Base-by-base conservation (phyloP, 306 rosid species). In the Arachis stenosperma region DNA sequence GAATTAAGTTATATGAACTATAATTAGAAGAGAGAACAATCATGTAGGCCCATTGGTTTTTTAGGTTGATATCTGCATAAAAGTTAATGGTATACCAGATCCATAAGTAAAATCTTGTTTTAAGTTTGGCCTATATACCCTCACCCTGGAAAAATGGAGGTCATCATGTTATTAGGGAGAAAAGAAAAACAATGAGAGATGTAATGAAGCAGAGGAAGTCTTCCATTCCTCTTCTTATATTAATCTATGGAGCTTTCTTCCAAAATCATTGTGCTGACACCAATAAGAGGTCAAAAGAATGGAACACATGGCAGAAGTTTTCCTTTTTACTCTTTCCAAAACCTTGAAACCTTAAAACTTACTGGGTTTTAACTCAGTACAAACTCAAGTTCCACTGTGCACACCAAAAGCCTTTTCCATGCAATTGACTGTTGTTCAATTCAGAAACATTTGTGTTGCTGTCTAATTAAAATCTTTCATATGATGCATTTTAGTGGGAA, bases 381-480 rank as follows among this genome's bases (percentile, higher is more conserved):
- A 67, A 14, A 36, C 33, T 60, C 52, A 57, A 30, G 47, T 10
- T 54, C 61, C 8, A 29, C 40, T 54, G 29, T 27, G 53, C 54
- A 54, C 7, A 9, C 37, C 9, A 29, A 14, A 57, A 13, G 11
- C 70, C 48, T 69, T 59, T 51, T 48, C 44, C 9, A n/a, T 39
- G 2, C 40, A 44, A 64, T 52, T 9, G 69, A 22, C 68, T 37
- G 75, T 39, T 68, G 37, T 58, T 46, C 47, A 54, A 29, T 8
- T 15, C 33, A 54, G 12, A 40, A 65, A 7, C 59, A 27, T 55
- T 41, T 57, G 40, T 61, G 44, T 15, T 53, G 17, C 71, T 69
- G 65, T 52, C 40, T 6, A 36, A 42, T 61, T 52, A 51, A 55
- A n/a, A 9, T 41, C 22, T 41, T 51, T 9, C 59, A 69, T 51